A percentile compares a stretch with the other conserved stretches of the same genome.
Conservation (phyloP, 495 filamentous ascomycete genomes). For the Lasiosphaeria ovina region DNA sequence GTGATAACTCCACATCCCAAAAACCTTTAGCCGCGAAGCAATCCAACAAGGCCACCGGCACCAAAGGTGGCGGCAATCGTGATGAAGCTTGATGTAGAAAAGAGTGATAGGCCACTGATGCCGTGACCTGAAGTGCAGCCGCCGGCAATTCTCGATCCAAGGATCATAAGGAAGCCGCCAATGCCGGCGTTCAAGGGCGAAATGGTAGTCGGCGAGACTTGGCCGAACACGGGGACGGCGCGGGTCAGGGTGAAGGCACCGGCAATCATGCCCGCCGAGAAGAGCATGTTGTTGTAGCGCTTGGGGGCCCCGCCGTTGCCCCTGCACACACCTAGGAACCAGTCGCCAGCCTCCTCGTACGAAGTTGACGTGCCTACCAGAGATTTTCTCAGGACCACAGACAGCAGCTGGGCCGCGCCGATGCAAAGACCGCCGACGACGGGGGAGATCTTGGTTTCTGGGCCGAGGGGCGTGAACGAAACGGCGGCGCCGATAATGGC, state of each 20-base stretch:
- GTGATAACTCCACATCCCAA: no score
- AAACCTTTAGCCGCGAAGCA: slow-evolving; percentile 17
- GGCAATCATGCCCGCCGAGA: slow-evolving; percentile 43
- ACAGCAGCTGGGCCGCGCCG: slow-evolving; percentile 46
- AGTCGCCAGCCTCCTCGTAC: slow-evolving; percentile 52
- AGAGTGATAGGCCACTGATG: slow-evolving; percentile 52
- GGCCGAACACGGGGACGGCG: slow-evolving; percentile 27
- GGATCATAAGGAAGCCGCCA: slow-evolving; percentile 50
- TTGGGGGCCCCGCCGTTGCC: slow-evolving; percentile 14
- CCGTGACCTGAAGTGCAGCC: slow-evolving; percentile 62
- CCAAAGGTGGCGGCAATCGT: slow-evolving; percentile 50
- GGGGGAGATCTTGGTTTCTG: slow-evolving; percentile 36
- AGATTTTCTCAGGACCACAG: slow-evolving; percentile 37
- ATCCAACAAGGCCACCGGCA: slow-evolving; percentile 36
- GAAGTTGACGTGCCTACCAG: slow-evolving; percentile 52
- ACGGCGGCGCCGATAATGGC: slow-evolving; percentile 28
- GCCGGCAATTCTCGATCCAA: slow-evolving; percentile 54
- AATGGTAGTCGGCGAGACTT: slow-evolving; percentile 21
- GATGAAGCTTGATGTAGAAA: slow-evolving; percentile 52
- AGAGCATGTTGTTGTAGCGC: slow-evolving; percentile 38
- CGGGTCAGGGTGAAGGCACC: slow-evolving; percentile 39
- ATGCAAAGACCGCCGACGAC: slow-evolving; percentile 49
- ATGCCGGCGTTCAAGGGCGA: slow-evolving; percentile 35
- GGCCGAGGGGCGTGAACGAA: slow-evolving; percentile 24
- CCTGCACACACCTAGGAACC: slow-evolving; percentile 39